phyloP scores from a whole-genome alignment of 257 asterid species.

The Nicotiana benthamiana region DNA sequence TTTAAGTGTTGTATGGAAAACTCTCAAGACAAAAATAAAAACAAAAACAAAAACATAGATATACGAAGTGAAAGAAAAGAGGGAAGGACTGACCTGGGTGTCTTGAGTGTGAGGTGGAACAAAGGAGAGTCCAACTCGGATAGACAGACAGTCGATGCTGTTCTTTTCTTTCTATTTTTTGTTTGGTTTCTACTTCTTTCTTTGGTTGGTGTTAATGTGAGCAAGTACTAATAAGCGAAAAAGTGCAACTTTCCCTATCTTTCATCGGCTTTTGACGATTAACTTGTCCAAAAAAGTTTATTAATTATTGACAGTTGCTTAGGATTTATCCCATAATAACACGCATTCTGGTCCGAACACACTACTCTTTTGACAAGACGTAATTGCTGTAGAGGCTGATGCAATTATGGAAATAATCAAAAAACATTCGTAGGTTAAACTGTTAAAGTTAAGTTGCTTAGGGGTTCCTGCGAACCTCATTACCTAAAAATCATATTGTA shows the following conservation, averaged over 20 bases:
- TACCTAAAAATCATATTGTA: too few species aligned
- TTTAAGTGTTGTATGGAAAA: background rate
- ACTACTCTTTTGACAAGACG: background rate
- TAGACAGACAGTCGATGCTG: background rate
- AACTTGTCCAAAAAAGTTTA: background rate
- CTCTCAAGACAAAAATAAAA: too few species aligned
- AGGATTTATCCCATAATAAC: background rate
- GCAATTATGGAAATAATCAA: too few species aligned
- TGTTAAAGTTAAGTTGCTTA: background rate
- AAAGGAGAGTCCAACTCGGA: conserved; percentile 25
- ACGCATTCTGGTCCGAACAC: background rate
- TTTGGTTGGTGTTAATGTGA: background rate
- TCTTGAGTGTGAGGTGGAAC: conserved; percentile 25
- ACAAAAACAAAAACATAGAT: background rate
- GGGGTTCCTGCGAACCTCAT: too few species aligned
- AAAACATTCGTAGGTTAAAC: background rate
- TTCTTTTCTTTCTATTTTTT: background rate
- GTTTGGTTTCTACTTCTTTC: background rate
- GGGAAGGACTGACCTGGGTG: conserved; percentile 13
- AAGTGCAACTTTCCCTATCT: background rate
- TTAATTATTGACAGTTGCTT: background rate
- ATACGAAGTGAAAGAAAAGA: background rate
- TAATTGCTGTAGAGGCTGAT: background rate
- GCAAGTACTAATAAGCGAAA: background rate
- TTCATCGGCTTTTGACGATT: background rate